Conservation (phyloP, 306 rosid species). For the Acacia confusa region DNA sequence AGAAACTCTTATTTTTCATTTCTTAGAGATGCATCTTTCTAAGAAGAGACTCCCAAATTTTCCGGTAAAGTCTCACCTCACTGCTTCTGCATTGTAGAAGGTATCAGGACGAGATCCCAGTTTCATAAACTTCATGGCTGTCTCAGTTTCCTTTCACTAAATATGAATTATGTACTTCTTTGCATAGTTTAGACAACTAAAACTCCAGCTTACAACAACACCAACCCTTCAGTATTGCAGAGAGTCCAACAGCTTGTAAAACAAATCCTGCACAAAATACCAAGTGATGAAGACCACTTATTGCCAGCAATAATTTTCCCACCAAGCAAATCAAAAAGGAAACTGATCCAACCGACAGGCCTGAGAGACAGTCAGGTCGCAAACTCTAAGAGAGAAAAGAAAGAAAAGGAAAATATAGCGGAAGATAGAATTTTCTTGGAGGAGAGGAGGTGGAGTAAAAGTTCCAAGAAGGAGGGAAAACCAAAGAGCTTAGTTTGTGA, state of each 20-base stretch:
- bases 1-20: background rate
- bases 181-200: slow-evolving; percentile 37
- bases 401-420: background rate
- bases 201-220: slow-evolving; percentile 20
- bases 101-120: slow-evolving; percentile 98
- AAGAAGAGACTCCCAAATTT: slow-evolving; percentile 3
- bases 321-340: slow-evolving; percentile 35
- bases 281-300: slow-evolving; percentile 39
- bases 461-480: slow-evolving; percentile 50
- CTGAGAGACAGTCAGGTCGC: slow-evolving; percentile 46
- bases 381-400: slow-evolving; percentile 24
- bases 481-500: slow-evolving; percentile 49
- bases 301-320: slow-evolving; percentile 39
- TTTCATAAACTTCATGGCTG: slow-evolving; percentile 97
- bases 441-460: slow-evolving; percentile 50
- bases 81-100: slow-evolving; percentile 77
- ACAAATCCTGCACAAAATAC: slow-evolving; percentile 41
- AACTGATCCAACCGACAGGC: slow-evolving; percentile 26
- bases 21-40: background rate
- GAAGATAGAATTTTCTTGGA: slow-evolving; percentile 50
- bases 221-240: slow-evolving; percentile 31
- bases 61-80: slow-evolving; percentile 50
- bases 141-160: slow-evolving; percentile 29
- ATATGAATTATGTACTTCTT: slow-evolving; percentile 43
- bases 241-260: slow-evolving; percentile 37